Percentiles rank a stretch among this genome's conserved stretches.
phyloP scores from a whole-genome alignment of 768 basidiomycete genomes.

The Coprinopsis marcescibilis region DNA sequence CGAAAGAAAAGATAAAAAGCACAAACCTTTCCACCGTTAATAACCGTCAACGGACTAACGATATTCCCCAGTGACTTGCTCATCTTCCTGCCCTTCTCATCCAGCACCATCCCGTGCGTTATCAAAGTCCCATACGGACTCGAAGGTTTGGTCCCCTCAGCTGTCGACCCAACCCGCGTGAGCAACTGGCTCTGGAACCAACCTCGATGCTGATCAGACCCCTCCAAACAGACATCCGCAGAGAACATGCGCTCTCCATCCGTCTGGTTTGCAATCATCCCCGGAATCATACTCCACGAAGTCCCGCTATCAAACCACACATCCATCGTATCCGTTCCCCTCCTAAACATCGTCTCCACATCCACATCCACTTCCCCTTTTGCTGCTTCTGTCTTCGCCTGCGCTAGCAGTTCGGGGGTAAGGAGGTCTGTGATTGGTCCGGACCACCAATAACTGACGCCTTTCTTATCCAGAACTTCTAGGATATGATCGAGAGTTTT shows the following conservation, averaged over 20 bases:
- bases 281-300: constrained; percentile 78
- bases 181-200: constrained; percentile 98
- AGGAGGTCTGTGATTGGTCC: constrained; percentile 82
- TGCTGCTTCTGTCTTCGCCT: constrained; percentile 25
- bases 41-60: constrained; percentile 74
- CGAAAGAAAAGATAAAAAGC: too few species aligned
- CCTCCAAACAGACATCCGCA: constrained; percentile 90
- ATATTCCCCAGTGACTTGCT: constrained; percentile 96
- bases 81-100: constrained; percentile 90
- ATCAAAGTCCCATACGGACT: constrained; percentile 74
- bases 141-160: constrained; percentile 24
- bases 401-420: constrained; percentile 46
- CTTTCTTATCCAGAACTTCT: constrained; percentile 61
- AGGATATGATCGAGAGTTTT: constrained; percentile 73
- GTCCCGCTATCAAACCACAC: constrained; percentile 99
- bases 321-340: constrained; percentile 94
- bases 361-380: background rate
- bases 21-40: constrained; percentile 71
- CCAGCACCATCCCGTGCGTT: constrained; percentile 96
- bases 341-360: constrained; percentile 50
- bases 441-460: constrained; percentile 88
- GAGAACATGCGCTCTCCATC: constrained; percentile 24
- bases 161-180: constrained; percentile 59
- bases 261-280: constrained; percentile 27
- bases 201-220: constrained; percentile 95